These are phyloP conservation scores for Geranium incanum DNA, from an alignment of 441 rosid species.

Conservation along the genomic window DNA sequence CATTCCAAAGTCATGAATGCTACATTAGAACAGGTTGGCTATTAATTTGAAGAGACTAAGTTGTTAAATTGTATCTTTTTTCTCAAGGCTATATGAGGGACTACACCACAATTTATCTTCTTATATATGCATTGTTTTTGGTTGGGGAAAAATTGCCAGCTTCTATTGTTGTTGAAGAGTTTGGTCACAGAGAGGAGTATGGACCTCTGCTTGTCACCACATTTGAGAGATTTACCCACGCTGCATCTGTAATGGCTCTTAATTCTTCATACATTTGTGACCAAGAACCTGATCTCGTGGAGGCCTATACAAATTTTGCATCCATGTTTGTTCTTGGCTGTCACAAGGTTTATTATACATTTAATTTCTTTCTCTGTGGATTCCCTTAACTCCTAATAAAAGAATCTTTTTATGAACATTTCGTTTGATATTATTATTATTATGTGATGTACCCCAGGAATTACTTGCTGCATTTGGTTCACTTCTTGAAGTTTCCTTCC, in stretches of 20 bases:
- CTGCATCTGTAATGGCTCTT: constrained; percentile 74
- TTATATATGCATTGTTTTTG: constrained; percentile 8
- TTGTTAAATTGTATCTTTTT: not conserved
- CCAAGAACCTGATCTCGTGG: constrained; percentile 98
- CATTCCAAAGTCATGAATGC: constrained; percentile 82
- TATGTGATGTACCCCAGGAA: constrained; percentile 45
- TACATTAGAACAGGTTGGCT: constrained; percentile 78
- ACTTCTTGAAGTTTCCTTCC: constrained; percentile 82
- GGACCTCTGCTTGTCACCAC: constrained; percentile 69
- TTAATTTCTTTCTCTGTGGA: not conserved
- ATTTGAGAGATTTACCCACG: constrained; percentile 79
- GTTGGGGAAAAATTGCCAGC: constrained; percentile 36
- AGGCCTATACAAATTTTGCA: constrained; percentile 89
- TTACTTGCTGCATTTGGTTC: constrained; percentile 69
- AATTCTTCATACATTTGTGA: constrained; percentile 93
- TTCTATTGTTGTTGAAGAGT: constrained; percentile 83
- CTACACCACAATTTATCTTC: constrained; percentile 1
- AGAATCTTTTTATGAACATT: constrained; percentile 9
- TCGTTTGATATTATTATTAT: constrained; percentile 8
- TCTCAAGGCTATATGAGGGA: not conserved
- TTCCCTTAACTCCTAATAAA: not conserved
- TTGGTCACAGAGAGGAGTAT: constrained; percentile 77
- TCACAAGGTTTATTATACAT: constrained; percentile 54
- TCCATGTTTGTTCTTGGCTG: constrained; percentile 63
- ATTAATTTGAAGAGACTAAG: constrained; percentile 3